Conservation (phyloP, 352 stramenopile genomes). For the Pythium pyrilobum region DNA sequence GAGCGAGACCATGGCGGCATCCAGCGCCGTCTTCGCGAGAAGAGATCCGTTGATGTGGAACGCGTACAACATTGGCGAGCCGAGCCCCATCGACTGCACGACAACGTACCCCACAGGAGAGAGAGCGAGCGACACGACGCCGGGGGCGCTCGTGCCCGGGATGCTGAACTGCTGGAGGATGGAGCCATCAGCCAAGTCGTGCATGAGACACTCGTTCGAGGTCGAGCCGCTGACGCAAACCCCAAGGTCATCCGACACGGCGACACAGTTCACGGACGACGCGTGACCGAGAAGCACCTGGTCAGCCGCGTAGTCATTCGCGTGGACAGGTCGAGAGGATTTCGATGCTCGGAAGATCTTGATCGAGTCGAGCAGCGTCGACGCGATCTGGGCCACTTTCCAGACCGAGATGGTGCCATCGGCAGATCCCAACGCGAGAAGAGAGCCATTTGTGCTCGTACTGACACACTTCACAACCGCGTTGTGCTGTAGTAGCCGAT, state of each 20-base stretch:
- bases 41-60: slow-evolving; percentile 73
- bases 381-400: slow-evolving; percentile 62
- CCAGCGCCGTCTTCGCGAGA: slow-evolving; percentile 36
- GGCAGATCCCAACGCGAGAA: slow-evolving; percentile 49
- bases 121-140: slow-evolving; percentile 49
- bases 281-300: slow-evolving; percentile 71
- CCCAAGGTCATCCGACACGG: slow-evolving; percentile 62
- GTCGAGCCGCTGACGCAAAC: slow-evolving; percentile 67
- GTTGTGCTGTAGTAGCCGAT: slow-evolving; percentile 69
- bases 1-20: slow-evolving; percentile 42
- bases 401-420: slow-evolving; percentile 80
- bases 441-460: slow-evolving; percentile 35
- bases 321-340: slow-evolving; percentile 54
- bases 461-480: slow-evolving; percentile 61
- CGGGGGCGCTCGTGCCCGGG: slow-evolving; percentile 35
- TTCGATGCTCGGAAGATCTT: slow-evolving; percentile 70
- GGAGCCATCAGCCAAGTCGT: slow-evolving; percentile 58
- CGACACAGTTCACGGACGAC: slow-evolving; percentile 56
- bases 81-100: slow-evolving; percentile 64
- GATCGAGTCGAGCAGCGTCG: slow-evolving; percentile 65
- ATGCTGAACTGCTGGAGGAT: slow-evolving; percentile 57
- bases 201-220: slow-evolving; percentile 61
- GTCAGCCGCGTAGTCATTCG: slow-evolving; percentile 69
- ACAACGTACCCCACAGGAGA: slow-evolving; percentile 65
- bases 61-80: slow-evolving; percentile 43